phyloP scores from a whole-genome alignment of 1,284 basidiomycete genomes.

The Fomitopsis schrenkii region DNA sequence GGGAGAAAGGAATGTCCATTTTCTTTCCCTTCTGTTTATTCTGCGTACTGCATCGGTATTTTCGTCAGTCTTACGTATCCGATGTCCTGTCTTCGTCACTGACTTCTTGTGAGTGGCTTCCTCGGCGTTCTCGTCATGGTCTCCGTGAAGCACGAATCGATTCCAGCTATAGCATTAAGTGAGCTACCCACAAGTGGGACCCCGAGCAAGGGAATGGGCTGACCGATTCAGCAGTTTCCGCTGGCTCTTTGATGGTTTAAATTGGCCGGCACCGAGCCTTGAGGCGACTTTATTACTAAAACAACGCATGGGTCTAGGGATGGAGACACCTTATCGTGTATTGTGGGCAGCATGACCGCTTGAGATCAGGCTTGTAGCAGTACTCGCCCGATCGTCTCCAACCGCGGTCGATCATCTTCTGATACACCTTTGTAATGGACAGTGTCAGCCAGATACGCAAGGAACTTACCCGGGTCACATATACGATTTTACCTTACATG shows the following conservation, averaged over 20 bases:
- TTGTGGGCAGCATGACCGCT: slow-evolving; percentile 84
- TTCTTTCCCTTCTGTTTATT: slow-evolving; percentile 9
- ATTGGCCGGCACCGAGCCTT: slow-evolving; percentile 72
- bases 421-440: slow-evolving; percentile 50
- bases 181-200: too few relatives aligned
- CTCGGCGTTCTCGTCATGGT: slow-evolving; percentile 27
- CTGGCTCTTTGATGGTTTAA: slow-evolving; percentile 77
- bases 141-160: slow-evolving; percentile 56
- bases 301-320: background rate
- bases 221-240: slow-evolving; percentile 72
- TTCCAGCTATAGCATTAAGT: slow-evolving; percentile 59
- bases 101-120: background rate
- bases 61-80: too few relatives aligned
- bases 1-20: slow-evolving; percentile 24
- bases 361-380: slow-evolving; percentile 83
- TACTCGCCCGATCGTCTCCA: slow-evolving; percentile 86
- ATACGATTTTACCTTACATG: slow-evolving; percentile 45
- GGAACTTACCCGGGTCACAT: background rate
- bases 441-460: background rate
- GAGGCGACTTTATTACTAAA: background rate
- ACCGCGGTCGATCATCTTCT: slow-evolving; percentile 81
- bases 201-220: background rate
- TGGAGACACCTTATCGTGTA: slow-evolving; percentile 77
- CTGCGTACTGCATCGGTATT: too few relatives aligned
- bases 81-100: too few relatives aligned